Percentiles rank a stretch among this genome's conserved stretches.
Conservation (phyloP, 306 rosid species). For the Trifolium fragiferum region DNA sequence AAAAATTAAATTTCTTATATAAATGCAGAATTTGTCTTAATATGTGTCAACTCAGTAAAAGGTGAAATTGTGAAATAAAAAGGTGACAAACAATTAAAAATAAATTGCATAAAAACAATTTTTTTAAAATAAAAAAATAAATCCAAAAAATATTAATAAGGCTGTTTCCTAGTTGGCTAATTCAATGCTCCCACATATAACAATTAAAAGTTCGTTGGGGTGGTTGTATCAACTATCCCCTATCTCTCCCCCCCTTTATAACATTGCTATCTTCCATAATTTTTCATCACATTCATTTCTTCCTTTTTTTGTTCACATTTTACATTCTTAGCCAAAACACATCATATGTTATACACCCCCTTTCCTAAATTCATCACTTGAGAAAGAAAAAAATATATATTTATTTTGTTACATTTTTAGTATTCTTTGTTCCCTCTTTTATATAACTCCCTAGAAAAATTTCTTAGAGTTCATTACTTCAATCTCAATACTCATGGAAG, state of each 20-base stretch:
- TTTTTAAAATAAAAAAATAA: no score
- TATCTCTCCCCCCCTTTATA: slow-evolving; percentile 36
- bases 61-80: not conserved
- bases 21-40: no score
- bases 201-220: slow-evolving; percentile 94
- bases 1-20: no score
- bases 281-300: slow-evolving; percentile 34
- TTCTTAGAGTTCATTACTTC: no score
- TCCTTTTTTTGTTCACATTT: slow-evolving; percentile 6
- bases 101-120: not conserved
- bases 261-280: slow-evolving; percentile 36
- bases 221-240: slow-evolving; percentile 74
- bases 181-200: slow-evolving; percentile 47
- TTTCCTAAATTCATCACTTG: slow-evolving; percentile 5
- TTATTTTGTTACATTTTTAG: not conserved
- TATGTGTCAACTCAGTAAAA: no score
- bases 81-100: slow-evolving; percentile 32
- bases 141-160: not conserved
- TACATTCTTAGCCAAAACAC: slow-evolving; percentile 6
- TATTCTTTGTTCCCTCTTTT: not conserved
- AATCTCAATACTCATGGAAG: slow-evolving; percentile 27
- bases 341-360: not conserved
- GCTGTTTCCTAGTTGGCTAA: slow-evolving; percentile 44
- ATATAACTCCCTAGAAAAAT: no score
- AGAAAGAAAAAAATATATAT: not conserved